Conservation (phyloP, 1,284 basidiomycete genomes). For the Microbotryum saponariae region DNA sequence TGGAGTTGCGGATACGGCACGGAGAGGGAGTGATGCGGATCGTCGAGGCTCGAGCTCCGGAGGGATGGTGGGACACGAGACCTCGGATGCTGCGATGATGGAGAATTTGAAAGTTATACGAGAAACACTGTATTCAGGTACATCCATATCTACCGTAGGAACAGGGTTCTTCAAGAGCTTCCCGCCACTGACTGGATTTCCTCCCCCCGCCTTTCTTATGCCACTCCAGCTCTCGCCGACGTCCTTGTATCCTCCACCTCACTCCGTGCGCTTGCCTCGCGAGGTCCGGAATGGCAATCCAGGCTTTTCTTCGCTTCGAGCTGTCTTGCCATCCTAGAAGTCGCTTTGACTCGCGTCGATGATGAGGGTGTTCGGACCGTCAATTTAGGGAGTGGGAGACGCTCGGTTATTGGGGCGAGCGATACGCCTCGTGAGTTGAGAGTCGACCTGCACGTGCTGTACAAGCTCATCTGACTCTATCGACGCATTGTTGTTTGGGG, state of each 20-base stretch:
- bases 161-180: no score
- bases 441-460: no score
- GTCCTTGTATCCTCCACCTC: conserved; percentile 52
- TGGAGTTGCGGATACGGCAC: conserved; percentile 3
- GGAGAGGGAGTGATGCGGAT: conserved; percentile 1
- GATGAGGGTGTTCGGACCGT: conserved; percentile 51
- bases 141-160: no score
- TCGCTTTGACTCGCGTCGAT: conserved; percentile 50
- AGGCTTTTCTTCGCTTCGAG: conserved; percentile 69
- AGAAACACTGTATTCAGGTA: conserved; percentile 63
- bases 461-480: no score
- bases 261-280: conserved; percentile 51
- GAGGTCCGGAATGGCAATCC: conserved; percentile 48
- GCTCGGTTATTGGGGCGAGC: conserved; percentile 46
- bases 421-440: conserved; percentile 15
- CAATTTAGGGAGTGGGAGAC: conserved; percentile 52
- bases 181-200: background rate
- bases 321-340: conserved; percentile 60
- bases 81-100: background rate
- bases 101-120: conserved; percentile 50
- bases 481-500: no score
- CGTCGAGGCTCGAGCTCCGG: background rate
- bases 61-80: background rate
- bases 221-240: conserved; percentile 52
- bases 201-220: background rate